A percentile compares a stretch with the other conserved stretches of the same genome.
These are phyloP conservation scores for Danielia reshetovae DNA, from an alignment of 805 yeast species.

Conservation along the genomic window DNA sequence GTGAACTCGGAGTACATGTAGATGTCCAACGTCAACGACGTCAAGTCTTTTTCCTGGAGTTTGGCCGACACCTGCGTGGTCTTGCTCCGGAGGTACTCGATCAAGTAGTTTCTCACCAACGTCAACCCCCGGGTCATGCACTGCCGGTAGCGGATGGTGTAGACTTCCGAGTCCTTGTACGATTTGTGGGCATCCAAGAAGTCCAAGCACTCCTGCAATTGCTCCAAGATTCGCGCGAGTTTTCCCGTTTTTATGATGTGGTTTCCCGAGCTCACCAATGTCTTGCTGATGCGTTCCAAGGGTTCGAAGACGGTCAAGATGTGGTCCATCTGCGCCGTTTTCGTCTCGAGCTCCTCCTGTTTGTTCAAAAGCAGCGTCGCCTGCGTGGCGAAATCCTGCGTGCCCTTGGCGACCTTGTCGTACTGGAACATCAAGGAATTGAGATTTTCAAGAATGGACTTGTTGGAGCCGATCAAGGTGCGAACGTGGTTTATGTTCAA, in stretches of 20 bases:
- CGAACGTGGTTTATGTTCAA: conserved; percentile 17
- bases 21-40: conserved; percentile 11
- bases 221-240: conserved; percentile 40
- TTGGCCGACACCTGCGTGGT: conserved; percentile 5
- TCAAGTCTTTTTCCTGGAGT: conserved; percentile 3
- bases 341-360: conserved; percentile 38
- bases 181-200: conserved; percentile 50
- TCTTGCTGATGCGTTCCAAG: conserved; percentile 64
- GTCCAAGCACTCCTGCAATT: conserved; percentile 62
- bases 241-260: conserved; percentile 47
- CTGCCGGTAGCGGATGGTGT: conserved; percentile 70
- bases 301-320: conserved; percentile 62
- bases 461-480: conserved; percentile 43
- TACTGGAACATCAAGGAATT: conserved; percentile 48
- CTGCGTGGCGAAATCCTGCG: conserved; percentile 58
- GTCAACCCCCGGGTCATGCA: conserved; percentile 80
- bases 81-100: conserved; percentile 35
- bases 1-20: conserved; percentile 16
- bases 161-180: conserved; percentile 67
- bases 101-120: conserved; percentile 64
- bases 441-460: conserved; percentile 41
- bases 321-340: conserved; percentile 42
- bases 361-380: conserved; percentile 48
- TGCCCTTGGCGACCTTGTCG: conserved; percentile 56
- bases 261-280: conserved; percentile 65